Conservation (phyloP, 2,329 filamentous ascomycete genomes). For the Stagonosporopsis tanaceti region DNA sequence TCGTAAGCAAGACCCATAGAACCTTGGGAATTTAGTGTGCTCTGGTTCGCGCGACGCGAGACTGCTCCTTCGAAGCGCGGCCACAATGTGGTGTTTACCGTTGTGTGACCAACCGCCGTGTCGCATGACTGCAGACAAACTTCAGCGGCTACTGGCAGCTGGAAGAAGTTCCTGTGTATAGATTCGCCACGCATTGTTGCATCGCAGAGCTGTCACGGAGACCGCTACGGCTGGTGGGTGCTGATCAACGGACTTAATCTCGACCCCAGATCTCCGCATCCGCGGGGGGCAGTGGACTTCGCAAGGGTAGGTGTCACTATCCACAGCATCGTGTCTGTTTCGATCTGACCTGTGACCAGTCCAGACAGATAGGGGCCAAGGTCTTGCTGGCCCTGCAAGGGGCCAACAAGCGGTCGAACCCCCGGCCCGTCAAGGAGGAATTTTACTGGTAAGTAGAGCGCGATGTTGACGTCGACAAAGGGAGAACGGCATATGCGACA, state of each 20-base stretch:
- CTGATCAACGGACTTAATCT: slow-evolving; percentile 4
- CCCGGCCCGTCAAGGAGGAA: slow-evolving; percentile 1
- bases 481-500: slow-evolving; percentile 6
- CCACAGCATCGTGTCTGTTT: not conserved
- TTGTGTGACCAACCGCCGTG: not conserved
- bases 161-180: not conserved
- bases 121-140: slow-evolving; percentile 8
- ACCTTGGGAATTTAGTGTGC: not conserved
- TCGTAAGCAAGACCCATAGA: not conserved
- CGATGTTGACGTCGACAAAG: slow-evolving; percentile 17
- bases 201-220: slow-evolving; percentile 1
- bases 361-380: not conserved
- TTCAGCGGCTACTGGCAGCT: not conserved
- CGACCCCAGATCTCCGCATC: slow-evolving; percentile 1
- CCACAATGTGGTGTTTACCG: not conserved
- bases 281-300: not conserved
- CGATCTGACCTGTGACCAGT: not conserved
- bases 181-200: not conserved
- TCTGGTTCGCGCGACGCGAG: not conserved
- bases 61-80: not conserved
- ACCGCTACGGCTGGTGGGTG: not conserved
- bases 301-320: not conserved
- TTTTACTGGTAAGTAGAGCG: slow-evolving; percentile 1
- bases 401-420: slow-evolving; percentile 2
- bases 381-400: slow-evolving; percentile 14